phyloP scores from a whole-genome alignment of 176 grass and related monocot species.

The Aegilops sharonensis region DNA sequence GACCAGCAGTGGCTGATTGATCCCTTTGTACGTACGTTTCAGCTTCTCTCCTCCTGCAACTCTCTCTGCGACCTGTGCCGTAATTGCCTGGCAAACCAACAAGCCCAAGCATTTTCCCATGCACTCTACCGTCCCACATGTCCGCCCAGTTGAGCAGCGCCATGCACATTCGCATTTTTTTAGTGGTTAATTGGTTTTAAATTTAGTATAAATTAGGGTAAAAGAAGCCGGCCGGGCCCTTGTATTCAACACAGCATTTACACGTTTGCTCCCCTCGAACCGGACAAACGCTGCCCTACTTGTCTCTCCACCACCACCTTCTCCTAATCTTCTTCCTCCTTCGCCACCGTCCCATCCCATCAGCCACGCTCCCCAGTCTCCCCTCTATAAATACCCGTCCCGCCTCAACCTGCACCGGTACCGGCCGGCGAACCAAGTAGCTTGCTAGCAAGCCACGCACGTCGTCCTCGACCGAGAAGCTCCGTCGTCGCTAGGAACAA shows the following conservation, averaged over 20 bases:
- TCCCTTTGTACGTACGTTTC: neutral
- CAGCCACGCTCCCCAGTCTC: neutral
- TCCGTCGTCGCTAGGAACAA: too few species aligned
- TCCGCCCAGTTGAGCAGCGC: neutral
- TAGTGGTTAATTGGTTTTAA: too few species aligned
- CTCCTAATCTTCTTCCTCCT: neutral
- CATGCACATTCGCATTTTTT: neutral
- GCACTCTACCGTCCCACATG: neutral
- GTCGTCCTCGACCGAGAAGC: too few species aligned
- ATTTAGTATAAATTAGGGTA: neutral
- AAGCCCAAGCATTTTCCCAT: neutral
- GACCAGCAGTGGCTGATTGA: neutral
- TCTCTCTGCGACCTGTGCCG: neutral
- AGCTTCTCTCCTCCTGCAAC: neutral
- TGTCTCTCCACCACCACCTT: slow-evolving; percentile 25
- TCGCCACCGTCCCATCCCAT: neutral
- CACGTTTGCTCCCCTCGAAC: slow-evolving; percentile 71
- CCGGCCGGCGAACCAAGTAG: too few species aligned
- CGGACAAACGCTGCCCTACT: slow-evolving; percentile 56
- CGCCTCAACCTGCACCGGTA: neutral
- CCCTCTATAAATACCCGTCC: slow-evolving; percentile 31
- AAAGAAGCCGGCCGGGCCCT: neutral
- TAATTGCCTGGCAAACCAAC: neutral
- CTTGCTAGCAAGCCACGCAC: too few species aligned
- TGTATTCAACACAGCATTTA: slow-evolving; percentile 59